Base-by-base conservation (phyloP, 306 rosid genomes). In the Arachis stenosperma region DNA sequence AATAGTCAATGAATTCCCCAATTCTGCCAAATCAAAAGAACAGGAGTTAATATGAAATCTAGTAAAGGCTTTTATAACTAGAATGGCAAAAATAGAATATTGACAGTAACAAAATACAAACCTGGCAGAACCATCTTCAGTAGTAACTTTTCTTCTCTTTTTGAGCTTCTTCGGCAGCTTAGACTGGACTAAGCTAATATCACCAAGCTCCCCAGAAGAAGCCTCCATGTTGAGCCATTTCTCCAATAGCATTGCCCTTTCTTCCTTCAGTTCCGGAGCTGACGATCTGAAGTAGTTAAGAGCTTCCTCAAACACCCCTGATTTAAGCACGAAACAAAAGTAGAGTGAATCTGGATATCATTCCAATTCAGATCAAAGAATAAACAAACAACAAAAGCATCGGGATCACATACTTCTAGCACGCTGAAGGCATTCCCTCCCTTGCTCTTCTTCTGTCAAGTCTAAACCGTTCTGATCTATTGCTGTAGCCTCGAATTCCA, bases 81-180 rank as follows among this genome's bases (percentile, higher is more conserved):
- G 17, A 62, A 56, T 48, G 15, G 33, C 36, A 29, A 22, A 7
- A 13, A 48, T 1, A 64, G 15, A 17, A 33, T 22, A 22, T 46
- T 11, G 9, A 30, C 10, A 30, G 39, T 15, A 10, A 33, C 27
- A 61, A 74, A 76, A 62, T 55, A 76, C 96, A 47, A 87, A 94
- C 98, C 96, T 91, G 15, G 96, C 56, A 12, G 93, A 88, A 61
- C 98, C 99, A 27, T 91, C 98, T 74, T 91, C 99, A 2, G 83
- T 76, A 13, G 44, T 61, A 43, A 91, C 84, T 6, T 82, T 87
- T 73, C 90, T 87, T 83, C 91, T 91, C 92, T 88, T 91, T 81
- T 94, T 94, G 59, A 94, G 93, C 79, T 88, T 94, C 88, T 94
- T 94, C 13, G 99, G 99, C 61, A 89, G 81, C 85, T 94, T 94